These are phyloP conservation scores for Coemansia sp. DNA, from an alignment of 192 early-diverging fungal genomes.

Conservation along the genomic window DNA sequence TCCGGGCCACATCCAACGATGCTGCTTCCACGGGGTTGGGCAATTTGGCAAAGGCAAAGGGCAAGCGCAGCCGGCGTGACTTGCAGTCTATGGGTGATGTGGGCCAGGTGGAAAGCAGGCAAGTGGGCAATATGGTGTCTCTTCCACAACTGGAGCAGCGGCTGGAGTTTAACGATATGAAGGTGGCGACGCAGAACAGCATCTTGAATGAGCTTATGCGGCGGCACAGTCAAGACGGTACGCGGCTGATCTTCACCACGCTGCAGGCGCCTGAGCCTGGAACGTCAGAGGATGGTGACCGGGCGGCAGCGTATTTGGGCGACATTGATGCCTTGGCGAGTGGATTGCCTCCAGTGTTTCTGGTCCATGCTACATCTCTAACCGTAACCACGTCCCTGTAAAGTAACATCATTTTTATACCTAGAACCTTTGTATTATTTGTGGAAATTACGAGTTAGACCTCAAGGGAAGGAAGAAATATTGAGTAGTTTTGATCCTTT, in stretches of 20 bases:
- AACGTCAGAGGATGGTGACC: constrained; percentile 43
- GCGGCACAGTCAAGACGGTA: constrained; percentile 48
- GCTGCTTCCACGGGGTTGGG: neutral
- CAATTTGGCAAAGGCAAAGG: neutral
- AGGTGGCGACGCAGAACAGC: constrained; percentile 53
- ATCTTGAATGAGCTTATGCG: constrained; percentile 67
- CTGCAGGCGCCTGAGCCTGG: constrained; percentile 60
- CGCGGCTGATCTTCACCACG: constrained; percentile 62
- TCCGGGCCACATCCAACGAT: neutral
- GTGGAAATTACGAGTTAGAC: neutral
- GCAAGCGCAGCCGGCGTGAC: constrained; percentile 8
- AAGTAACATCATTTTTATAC: neutral
- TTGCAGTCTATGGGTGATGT: neutral
- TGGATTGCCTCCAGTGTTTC: constrained; percentile 58
- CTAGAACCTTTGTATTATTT: neutral
- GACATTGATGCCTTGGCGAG: constrained; percentile 55
- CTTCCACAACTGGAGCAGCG: neutral
- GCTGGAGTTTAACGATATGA: constrained; percentile 60
- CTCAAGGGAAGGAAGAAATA: too few species aligned
- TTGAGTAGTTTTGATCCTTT: too few species aligned
- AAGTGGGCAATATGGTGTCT: neutral
- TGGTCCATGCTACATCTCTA: constrained; percentile 65
- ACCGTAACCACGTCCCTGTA: constrained; percentile 63
- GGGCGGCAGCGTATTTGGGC: constrained; percentile 54
- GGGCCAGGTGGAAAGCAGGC: too few species aligned